Evolutionary conservation across 2,329 filamentous ascomycete genomes (phyloP).

Genomic region (Pezicula neosporulosa): DNA sequence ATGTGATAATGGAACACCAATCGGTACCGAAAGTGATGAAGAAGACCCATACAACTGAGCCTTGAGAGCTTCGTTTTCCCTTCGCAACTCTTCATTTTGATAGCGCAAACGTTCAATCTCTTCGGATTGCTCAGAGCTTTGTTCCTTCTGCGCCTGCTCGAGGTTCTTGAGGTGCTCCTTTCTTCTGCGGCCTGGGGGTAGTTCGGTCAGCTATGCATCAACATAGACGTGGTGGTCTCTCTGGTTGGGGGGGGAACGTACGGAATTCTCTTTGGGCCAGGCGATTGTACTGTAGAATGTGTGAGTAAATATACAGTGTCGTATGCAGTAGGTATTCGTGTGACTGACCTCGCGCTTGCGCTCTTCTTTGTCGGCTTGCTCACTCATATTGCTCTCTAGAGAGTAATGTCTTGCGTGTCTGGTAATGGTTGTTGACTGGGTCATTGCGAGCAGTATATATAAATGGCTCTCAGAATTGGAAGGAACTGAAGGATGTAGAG

Average conservation of each 20-base stretch:
- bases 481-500: constrained; percentile 6
- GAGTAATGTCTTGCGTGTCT: constrained; percentile 20
- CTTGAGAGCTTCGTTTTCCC: constrained; percentile 36
- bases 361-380: constrained; percentile 28
- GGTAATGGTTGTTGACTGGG: constrained; percentile 10
- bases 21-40: constrained; percentile 24
- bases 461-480: not conserved
- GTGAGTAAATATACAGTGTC: constrained; percentile 2
- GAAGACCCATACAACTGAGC: constrained; percentile 31
- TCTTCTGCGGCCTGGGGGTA: constrained; percentile 34
- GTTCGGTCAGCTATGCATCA: constrained; percentile 9
- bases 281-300: constrained; percentile 31
- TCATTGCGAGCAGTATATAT: constrained; percentile 13
- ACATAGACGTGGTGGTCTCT: not conserved
- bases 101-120: constrained; percentile 36
- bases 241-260: constrained; percentile 23
- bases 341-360: constrained; percentile 29
- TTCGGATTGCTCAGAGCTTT: constrained; percentile 34
- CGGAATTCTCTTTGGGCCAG: constrained; percentile 41
- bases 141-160: constrained; percentile 37
- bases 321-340: not conserved
- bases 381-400: constrained; percentile 24
- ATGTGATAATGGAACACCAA: constrained; percentile 14
- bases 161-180: constrained; percentile 41
- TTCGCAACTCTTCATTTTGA: constrained; percentile 34